These are phyloP conservation scores for Lumnitzera racemosa DNA, from an alignment of 345 rosid genomes.

Conservation along the genomic window DNA sequence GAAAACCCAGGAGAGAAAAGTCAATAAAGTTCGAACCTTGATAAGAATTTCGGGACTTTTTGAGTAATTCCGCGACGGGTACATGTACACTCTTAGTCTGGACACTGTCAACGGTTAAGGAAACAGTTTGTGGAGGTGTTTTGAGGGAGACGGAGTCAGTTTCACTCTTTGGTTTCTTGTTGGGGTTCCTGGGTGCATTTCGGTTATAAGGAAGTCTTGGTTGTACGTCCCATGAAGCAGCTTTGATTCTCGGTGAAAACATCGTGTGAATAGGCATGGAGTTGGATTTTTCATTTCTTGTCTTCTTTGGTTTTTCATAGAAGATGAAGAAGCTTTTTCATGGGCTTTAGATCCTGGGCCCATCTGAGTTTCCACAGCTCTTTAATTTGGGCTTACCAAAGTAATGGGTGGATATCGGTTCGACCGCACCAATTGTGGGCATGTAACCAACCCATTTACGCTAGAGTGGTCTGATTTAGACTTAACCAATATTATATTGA, in stretches of 20 bases:
- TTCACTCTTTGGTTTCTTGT: conserved; percentile 17
- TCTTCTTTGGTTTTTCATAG: too few species aligned
- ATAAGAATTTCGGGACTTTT: conserved; percentile 22
- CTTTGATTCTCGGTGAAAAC: conserved; percentile 7
- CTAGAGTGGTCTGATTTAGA: too few species aligned
- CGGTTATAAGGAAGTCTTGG: conserved; percentile 61
- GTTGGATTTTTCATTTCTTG: background rate
- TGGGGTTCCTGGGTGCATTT: conserved; percentile 54
- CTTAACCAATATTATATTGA: too few species aligned
- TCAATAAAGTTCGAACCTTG: conserved; percentile 27
- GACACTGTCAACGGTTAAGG: conserved; percentile 7
- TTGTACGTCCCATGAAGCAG: conserved; percentile 67
- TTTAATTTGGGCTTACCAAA: too few species aligned
- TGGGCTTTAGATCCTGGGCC: too few species aligned
- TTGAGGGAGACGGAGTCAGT: conserved; percentile 11
- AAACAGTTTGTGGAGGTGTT: conserved; percentile 16
- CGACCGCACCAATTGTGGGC: too few species aligned
- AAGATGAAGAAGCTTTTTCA: too few species aligned
- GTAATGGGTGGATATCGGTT: too few species aligned
- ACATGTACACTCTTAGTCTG: too few species aligned
- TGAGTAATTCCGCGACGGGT: conserved; percentile 54
- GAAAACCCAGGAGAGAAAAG: too few species aligned
- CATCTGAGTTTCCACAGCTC: too few species aligned
- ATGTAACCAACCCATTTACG: too few species aligned
- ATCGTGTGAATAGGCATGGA: background rate